Conservation (phyloP, 2,329 filamentous ascomycete genomes). For the Hymenoscyphus infarciens region DNA sequence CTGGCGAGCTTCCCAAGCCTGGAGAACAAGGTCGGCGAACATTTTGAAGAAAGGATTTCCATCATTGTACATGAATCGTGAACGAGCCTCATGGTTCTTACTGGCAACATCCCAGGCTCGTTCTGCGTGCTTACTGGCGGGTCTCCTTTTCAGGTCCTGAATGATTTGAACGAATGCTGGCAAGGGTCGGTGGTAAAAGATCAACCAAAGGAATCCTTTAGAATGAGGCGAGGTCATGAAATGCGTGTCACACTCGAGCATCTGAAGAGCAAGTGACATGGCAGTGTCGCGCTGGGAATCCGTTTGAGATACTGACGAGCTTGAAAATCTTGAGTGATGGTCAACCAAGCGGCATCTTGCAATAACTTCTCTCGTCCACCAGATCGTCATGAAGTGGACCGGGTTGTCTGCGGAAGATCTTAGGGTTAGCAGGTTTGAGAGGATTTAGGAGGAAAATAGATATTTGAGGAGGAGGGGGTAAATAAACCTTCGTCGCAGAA, state of each 20-base stretch:
- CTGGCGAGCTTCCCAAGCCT: constrained; percentile 30
- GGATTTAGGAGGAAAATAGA: no score
- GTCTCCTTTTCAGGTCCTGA: constrained; percentile 31
- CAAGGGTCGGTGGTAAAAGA: constrained; percentile 35
- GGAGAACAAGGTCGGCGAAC: constrained; percentile 26
- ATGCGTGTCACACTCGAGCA: constrained; percentile 37
- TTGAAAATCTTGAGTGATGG: constrained; percentile 28
- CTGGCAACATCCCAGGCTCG: constrained; percentile 32
- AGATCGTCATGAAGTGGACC: constrained; percentile 36
- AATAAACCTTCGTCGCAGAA: constrained; percentile 38
- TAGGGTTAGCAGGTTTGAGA: no score
- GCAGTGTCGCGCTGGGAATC: constrained; percentile 33
- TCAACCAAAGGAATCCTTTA: constrained; percentile 34
- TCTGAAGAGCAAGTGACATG: constrained; percentile 30
- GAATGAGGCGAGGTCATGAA: constrained; percentile 30
- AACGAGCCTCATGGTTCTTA: constrained; percentile 28
- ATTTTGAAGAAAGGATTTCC: constrained; percentile 23
- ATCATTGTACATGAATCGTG: constrained; percentile 14
- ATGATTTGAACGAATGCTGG: constrained; percentile 35
- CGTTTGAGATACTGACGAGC: constrained; percentile 23
- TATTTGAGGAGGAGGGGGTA: no score
- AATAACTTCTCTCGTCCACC: constrained; percentile 26
- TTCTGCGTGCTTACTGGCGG: constrained; percentile 27
- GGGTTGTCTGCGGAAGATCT: constrained; percentile 26
- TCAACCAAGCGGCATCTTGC: constrained; percentile 32